A percentile compares a stretch with the other conserved stretches of the same genome.
These are phyloP conservation scores for Fagus crenata DNA, from an alignment of 306 rosid species.

Conservation along the genomic window DNA sequence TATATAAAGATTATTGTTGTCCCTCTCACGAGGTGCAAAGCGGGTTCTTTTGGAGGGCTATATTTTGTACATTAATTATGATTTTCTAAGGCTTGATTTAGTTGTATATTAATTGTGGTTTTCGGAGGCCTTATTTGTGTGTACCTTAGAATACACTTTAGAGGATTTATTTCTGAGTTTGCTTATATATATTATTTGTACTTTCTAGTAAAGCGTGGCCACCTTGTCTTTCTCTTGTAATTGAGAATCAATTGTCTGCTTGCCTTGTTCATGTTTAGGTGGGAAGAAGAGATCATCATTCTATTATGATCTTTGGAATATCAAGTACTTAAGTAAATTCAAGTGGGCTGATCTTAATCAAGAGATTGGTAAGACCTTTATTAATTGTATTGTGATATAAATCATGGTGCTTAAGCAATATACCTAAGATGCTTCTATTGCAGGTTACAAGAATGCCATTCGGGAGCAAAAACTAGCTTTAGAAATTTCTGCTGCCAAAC, in stretches of 20 bases:
- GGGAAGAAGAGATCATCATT: slow-evolving; percentile 85
- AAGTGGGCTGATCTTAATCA: slow-evolving; percentile 94
- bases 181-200: not conserved
- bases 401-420: slow-evolving; percentile 20
- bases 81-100: too few relatives aligned
- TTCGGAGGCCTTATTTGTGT: not conserved
- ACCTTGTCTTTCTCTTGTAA: slow-evolving; percentile 17
- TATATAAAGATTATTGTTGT: not conserved
- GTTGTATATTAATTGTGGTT: not conserved
- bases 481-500: slow-evolving; percentile 83
- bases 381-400: slow-evolving; percentile 20
- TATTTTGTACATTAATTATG: not conserved
- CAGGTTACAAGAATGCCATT: slow-evolving; percentile 71
- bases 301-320: slow-evolving; percentile 89
- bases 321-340: slow-evolving; percentile 88
- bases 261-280: slow-evolving; percentile 45
- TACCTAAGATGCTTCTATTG: slow-evolving; percentile 23
- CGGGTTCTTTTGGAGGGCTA: not conserved
- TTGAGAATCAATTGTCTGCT: slow-evolving; percentile 9
- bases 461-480: slow-evolving; percentile 81
- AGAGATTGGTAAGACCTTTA: slow-evolving; percentile 63
- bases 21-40: not conserved
- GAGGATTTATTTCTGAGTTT: not conserved
- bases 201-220: not conserved
- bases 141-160: not conserved